Evolutionary conservation across 2,329 filamentous ascomycete genomes (phyloP), one percentile per base, ranked within the genome.

Genomic region (Colletotrichum costaricense): DNA sequence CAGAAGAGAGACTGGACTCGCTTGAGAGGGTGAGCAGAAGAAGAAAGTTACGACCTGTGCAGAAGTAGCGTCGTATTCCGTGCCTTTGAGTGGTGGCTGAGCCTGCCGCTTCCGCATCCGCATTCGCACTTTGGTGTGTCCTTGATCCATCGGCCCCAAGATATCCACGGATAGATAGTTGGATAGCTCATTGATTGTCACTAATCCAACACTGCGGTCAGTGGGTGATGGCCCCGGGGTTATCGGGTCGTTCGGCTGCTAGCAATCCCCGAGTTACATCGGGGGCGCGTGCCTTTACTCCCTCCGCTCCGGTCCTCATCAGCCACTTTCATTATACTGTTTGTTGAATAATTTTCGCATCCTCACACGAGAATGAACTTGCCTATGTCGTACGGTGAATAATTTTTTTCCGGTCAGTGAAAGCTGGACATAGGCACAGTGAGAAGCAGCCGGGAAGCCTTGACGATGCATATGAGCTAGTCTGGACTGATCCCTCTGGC

Each of bases 241-340:
- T 70, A 57, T 70, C 70, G 70, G 70, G 56, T 33, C 60, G 60
- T 52, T 70, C 70, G 70, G 67, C 16, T 73, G 55, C 59, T 62
- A 11, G 22, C 55, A 73, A 59, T 72, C 58, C 46, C 70, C 67
- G 55, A 69, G 24, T 55, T 28, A 9, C 30, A n/a, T 33, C 54
- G 65, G 69, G 38, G 8, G 30, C 19, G 65, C 22, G 30, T 52
- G 38, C 24, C 42, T 33, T 49, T 28, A 35, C 42, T 66, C 55
- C 46, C 33, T 52, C 54, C 38, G 52, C 33, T 60, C 59, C 59
- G 67, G 46, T 52, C 59, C 19, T 5, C 49, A 33, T 58, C 26
- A 63, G 42, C 42, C 60, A 54, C 26, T 16, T 63, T 19, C 14
- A 35, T 54, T 22, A 56, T 1, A 12, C n/a, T 16, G 26, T 22